A percentile compares a stretch with the other conserved stretches of the same genome.
Evolutionary conservation across 768 basidiomycete species (phyloP).

Genomic region (Galerina sulciceps): DNA sequence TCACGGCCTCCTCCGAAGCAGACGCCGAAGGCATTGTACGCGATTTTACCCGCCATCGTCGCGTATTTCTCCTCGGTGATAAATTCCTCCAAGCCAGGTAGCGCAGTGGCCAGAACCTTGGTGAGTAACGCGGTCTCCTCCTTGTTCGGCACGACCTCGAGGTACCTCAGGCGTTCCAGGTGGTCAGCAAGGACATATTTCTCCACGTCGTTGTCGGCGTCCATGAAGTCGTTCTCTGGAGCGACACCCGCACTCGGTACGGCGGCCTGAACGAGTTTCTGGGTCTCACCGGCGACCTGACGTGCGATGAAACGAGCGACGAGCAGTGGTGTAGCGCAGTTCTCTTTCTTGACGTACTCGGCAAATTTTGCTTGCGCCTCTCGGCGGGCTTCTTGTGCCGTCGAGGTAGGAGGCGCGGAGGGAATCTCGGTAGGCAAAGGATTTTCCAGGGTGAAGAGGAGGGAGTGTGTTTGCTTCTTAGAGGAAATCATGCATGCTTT

Average conservation of each 20-base stretch:
- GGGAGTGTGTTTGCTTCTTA: constrained; percentile 62
- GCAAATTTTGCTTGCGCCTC: constrained; percentile 65
- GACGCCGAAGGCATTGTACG: constrained; percentile 80
- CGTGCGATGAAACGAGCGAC: constrained; percentile 75
- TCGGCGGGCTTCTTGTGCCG: constrained; percentile 47
- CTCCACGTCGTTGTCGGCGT: constrained; percentile 47
- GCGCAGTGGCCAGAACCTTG: constrained; percentile 58
- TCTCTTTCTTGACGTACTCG: constrained; percentile 54
- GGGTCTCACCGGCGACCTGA: constrained; percentile 68
- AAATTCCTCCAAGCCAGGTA: constrained; percentile 77
- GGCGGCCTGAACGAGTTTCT: constrained; percentile 50
- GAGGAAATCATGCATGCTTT: constrained; percentile 61
- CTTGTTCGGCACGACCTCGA: constrained; percentile 54
- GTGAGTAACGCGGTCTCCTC: constrained; percentile 56
- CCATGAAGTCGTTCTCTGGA: constrained; percentile 44
- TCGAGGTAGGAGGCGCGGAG: constrained; percentile 29
- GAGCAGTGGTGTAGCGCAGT: constrained; percentile 53
- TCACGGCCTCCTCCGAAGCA: constrained; percentile 67
- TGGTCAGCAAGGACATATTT: constrained; percentile 74
- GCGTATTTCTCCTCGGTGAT: constrained; percentile 66
- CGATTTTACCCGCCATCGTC: constrained; percentile 68
- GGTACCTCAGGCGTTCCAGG: constrained; percentile 72
- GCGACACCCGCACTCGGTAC: constrained; percentile 16
- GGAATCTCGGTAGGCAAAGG: constrained; percentile 55
- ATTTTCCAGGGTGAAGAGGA: constrained; percentile 73